Evolutionary conservation across 306 rosid species (phyloP).

Genomic region (Herpetospermum pedunculosum): DNA sequence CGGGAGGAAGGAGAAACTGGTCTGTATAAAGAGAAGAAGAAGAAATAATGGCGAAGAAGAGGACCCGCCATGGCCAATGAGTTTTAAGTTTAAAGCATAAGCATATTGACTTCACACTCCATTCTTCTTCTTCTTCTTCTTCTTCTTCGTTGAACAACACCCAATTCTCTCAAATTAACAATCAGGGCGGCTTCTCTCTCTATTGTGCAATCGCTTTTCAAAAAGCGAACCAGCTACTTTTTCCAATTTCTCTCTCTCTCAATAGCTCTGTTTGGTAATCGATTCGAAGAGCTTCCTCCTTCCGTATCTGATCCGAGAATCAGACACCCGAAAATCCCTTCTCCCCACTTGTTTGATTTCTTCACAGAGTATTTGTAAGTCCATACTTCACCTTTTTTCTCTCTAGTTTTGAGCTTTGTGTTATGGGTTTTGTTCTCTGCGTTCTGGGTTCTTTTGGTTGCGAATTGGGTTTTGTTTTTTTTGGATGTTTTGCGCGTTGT

Average conservation of each 20-base stretch:
- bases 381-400: conserved; percentile 8
- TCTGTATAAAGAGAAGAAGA: not conserved
- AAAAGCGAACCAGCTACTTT: conserved; percentile 11
- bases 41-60: not conserved
- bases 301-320: conserved; percentile 45
- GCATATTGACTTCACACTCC: not conserved
- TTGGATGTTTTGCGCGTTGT: conserved; percentile 14
- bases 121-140: not conserved
- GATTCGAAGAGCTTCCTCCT: conserved; percentile 1
- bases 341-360: not conserved
- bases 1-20: not conserved
- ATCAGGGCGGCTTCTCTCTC: not conserved
- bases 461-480: conserved; percentile 5
- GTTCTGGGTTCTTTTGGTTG: not conserved
- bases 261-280: conserved; percentile 19
- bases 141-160: not conserved
- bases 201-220: not conserved
- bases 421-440: not conserved
- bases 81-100: conserved; percentile 2
- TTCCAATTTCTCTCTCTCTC: not conserved
- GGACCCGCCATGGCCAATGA: conserved; percentile 9
- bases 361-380: conserved; percentile 31
- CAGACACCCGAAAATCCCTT: conserved; percentile 2
- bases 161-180: not conserved
- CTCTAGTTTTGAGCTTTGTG: not conserved